These are phyloP conservation scores for Penicillium odoratum DNA, from an alignment of 495 filamentous ascomycete species.

Conservation along the genomic window DNA sequence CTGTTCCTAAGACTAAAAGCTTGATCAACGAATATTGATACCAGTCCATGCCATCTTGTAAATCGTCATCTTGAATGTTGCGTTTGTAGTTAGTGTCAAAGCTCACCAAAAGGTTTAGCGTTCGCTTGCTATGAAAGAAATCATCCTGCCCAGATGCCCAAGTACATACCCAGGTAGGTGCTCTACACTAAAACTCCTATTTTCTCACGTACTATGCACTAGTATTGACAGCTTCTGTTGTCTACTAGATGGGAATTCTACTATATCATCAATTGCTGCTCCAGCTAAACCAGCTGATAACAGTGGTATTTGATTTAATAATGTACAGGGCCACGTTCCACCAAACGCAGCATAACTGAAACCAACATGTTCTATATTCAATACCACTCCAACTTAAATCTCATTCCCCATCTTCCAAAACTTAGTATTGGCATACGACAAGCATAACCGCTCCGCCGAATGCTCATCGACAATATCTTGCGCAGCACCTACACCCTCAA, in stretches of 20 bases:
- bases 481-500: conserved; percentile 6
- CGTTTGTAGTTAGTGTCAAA: too few species aligned
- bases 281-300: not conserved
- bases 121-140: too few species aligned
- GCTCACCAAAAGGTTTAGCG: too few species aligned
- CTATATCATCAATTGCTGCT: not conserved
- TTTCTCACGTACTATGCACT: too few species aligned
- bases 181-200: too few species aligned
- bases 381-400: conserved; percentile 17
- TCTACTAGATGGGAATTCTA: not conserved
- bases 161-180: too few species aligned
- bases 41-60: not conserved
- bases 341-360: not conserved
- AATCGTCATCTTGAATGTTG: not conserved
- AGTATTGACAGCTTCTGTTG: not conserved
- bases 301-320: not conserved
- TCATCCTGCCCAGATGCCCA: too few species aligned
- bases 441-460: conserved; percentile 29
- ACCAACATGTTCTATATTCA: not conserved
- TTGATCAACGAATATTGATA: conserved; percentile 18
- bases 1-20: conserved; percentile 28
- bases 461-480: conserved; percentile 12
- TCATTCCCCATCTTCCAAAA: conserved; percentile 48
- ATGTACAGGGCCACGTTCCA: conserved; percentile 9
- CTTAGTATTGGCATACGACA: conserved; percentile 47